Evolutionary conservation across 371 early-diverging fungal species (phyloP), one percentile per base, ranked within the genome.

Genomic region (Capillidium rhysosporum): DNA sequence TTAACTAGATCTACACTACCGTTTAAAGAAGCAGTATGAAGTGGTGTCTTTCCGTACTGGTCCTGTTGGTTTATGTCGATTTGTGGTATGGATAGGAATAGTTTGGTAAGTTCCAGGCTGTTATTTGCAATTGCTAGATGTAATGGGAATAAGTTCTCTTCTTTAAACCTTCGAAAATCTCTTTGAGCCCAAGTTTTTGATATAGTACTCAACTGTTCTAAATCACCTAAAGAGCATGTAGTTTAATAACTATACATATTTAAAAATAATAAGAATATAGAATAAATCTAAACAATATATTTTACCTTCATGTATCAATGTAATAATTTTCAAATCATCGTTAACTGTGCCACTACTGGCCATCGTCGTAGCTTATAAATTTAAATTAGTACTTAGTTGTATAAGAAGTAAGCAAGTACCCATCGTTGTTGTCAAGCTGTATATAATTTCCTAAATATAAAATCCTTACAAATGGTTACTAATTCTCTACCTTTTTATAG

Each of bases 21-120:
- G 40, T 68, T 62, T 57, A 69, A 70, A 40, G 76, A 63, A 0
- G 80, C 81, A 52, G 69, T 58, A 47, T 80, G 81, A 38, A 80
- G 62, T 16, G 76, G 68, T 0, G 81, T 80, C 54, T 69, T 71
- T 12, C 80, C 80, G 24, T 70, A 59, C 39, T 56, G 56, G 55
- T 80, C 80, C 16, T 61, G 57, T 28, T 64, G 62, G 56, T 70
- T 70, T 24, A 71, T 54, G 43, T 68, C 64, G 31, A 66, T 56
- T 21, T 55, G 60, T n/a, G 58, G 58, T 3, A 63, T 47, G 12
- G 62, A 56, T n/a, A 72, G 52, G 14, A 72, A 53, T 8, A 59
- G 49, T n/a, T 58, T 40, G 1, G 71, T 54, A 16, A 65, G 57
- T 45, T 66, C 59, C 41, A 53, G 57, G 57, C 59, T 60, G 14